phyloP scores from a whole-genome alignment of 2,329 filamentous ascomycete species.

The Plectosphaerella sp. region DNA sequence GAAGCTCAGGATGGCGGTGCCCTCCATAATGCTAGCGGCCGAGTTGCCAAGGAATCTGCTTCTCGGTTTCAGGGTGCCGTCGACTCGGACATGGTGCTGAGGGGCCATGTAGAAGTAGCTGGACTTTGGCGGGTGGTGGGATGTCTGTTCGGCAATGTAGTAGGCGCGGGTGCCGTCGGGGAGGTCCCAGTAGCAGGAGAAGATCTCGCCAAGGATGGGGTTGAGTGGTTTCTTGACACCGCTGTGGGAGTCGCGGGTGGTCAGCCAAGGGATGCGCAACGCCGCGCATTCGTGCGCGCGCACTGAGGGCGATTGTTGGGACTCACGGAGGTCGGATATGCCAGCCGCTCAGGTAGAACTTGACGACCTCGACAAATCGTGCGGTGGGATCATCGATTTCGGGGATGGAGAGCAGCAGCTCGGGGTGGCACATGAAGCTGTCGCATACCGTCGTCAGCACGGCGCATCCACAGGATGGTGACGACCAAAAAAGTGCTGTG shows the following conservation, averaged over 20 bases:
- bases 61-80: slow-evolving; percentile 89
- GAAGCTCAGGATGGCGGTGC: slow-evolving; percentile 80
- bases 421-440: slow-evolving; percentile 99
- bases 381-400: slow-evolving; percentile 82
- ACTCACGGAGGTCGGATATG: slow-evolving; percentile 93
- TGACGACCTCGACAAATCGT: slow-evolving; percentile 91
- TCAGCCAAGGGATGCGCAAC: slow-evolving; percentile 2
- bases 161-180: slow-evolving; percentile 80
- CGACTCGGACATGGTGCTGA: slow-evolving; percentile 88
- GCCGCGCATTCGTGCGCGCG: neutral
- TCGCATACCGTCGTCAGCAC: neutral
- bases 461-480: neutral
- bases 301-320: neutral
- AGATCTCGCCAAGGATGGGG: slow-evolving; percentile 91
- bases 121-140: slow-evolving; percentile 96
- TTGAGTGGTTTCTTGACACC: slow-evolving; percentile 98
- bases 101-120: slow-evolving; percentile 99
- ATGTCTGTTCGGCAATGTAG: slow-evolving; percentile 97
- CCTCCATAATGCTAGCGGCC: slow-evolving; percentile 97
- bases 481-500: neutral
- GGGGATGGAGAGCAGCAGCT: slow-evolving; percentile 86
- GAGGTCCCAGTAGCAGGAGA: slow-evolving; percentile 94
- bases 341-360: slow-evolving; percentile 98
- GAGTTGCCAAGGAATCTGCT: slow-evolving; percentile 97
- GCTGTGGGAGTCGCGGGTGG: slow-evolving; percentile 35